phyloP scores from a whole-genome alignment of 768 basidiomycete species.

The Tulasnella sp. region DNA sequence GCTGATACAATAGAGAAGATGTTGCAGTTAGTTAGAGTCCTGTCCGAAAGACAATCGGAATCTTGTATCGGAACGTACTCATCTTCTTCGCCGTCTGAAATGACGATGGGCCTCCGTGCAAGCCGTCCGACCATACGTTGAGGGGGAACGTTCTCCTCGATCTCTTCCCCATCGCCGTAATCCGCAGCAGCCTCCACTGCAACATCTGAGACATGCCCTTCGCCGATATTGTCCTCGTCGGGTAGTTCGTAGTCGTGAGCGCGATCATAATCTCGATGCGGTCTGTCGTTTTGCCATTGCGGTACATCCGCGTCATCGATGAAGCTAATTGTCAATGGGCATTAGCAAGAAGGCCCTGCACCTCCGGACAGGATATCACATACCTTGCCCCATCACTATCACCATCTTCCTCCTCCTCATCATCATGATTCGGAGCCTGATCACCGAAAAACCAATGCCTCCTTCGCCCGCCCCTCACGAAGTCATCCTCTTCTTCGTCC shows the following conservation, averaged over 20 bases:
- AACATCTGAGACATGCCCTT: constrained; percentile 22
- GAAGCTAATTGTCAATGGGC: neutral
- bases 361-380: neutral
- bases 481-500: constrained; percentile 11
- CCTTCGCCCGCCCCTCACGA: neutral
- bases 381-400: neutral
- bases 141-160: neutral
- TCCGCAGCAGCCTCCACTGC: constrained; percentile 9
- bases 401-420: neutral
- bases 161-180: neutral
- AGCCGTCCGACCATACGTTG: too few relatives aligned
- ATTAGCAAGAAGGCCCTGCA: neutral
- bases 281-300: neutral
- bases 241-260: neutral
- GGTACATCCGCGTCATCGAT: neutral
- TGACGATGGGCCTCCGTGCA: too few relatives aligned
- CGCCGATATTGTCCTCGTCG: constrained; percentile 29
- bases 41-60: too few relatives aligned
- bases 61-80: too few relatives aligned
- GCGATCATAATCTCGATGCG: neutral
- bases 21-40: too few relatives aligned
- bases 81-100: too few relatives aligned
- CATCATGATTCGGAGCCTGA: neutral
- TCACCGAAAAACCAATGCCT: neutral
- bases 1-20: too few relatives aligned